Evolutionary conservation across 192 early-diverging fungal genomes (phyloP).

Genomic region (Coemansia sp.): DNA sequence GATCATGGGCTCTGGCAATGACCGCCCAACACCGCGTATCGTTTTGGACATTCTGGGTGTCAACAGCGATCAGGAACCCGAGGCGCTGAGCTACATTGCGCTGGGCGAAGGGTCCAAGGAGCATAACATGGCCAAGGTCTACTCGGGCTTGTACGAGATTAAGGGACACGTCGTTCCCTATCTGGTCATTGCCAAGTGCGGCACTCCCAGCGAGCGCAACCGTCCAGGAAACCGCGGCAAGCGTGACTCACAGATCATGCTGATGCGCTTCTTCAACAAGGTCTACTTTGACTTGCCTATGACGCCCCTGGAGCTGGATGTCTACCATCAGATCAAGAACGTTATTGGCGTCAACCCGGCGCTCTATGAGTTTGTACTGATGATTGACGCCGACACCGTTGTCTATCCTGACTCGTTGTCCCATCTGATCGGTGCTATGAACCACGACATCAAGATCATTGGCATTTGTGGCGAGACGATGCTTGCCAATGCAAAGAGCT

Average conservation of each 20-base stretch:
- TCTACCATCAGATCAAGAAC: conserved; percentile 99
- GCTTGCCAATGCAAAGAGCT: conserved; percentile 89
- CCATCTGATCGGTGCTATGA: conserved; percentile 88
- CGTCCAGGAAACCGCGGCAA: conserved; percentile 98
- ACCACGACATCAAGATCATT: conserved; percentile 88
- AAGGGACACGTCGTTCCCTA: conserved; percentile 95
- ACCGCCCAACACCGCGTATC: conserved; percentile 94
- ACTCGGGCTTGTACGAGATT: conserved; percentile 94
- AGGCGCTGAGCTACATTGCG: conserved; percentile 84
- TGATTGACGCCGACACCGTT: conserved; percentile 98
- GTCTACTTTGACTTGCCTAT: conserved; percentile 94
- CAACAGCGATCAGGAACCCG: conserved; percentile 79
- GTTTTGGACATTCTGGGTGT: conserved; percentile 96
- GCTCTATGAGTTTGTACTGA: conserved; percentile 96
- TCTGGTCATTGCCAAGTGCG: conserved; percentile 95
- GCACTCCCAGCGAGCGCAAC: conserved; percentile 79
- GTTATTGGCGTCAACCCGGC: conserved; percentile 96
- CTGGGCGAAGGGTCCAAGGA: conserved; percentile 90
- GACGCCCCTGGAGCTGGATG: conserved; percentile 95
- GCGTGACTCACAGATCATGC: conserved; percentile 97
- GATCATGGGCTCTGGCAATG: conserved; percentile 97
- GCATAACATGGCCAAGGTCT: conserved; percentile 97
- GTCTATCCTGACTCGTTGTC: conserved; percentile 90
- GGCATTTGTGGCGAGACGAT: conserved; percentile 96
- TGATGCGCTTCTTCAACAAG: conserved; percentile 98